Evolutionary conservation across 2,329 filamentous ascomycete genomes (phyloP), one percentile per base, ranked within the genome.

Genomic region (Hymenoscyphus repandus): DNA sequence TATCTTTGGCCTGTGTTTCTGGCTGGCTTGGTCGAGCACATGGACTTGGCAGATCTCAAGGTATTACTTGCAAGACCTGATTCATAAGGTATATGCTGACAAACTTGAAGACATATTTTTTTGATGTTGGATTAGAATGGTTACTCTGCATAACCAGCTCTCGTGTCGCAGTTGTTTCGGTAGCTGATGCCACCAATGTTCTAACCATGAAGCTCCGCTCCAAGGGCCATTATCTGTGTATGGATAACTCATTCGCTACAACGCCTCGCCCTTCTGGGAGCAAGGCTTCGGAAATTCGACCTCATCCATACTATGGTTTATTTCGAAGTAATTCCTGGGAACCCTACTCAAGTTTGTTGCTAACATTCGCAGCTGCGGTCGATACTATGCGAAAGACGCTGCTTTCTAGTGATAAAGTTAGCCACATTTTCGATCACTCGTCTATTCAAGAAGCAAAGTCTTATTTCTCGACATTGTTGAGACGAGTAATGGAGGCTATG

Each of bases 1-100:
- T 74, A 73, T 47, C 78, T 78, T 53, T 69, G 72, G 33, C 60
- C 74, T 1, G 68, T 83, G 6, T 83, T 83, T 57, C 62, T 82
- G 20, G 67, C 72, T 2, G 71, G 69, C 0, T 64, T 84, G 7
- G 63, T 81, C 17, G 72, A 74, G 49, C 66, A 72, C 43, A 60
- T 55, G 41, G 68, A 69, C 6, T 62, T 77, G 17, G 68, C 74
- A 33, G 72, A 77, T 46, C 75, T 60, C 18, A 42, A 58, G 43
- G 58, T 61, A 49, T 46, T 18, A 33, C 27, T 13, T 32, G 15
- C 34, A 32, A 17, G 20, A 10, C 13, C 32, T 22, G 9, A n/a
- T 38, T 40, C 15, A 44, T 9, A 20, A 22, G 6, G 45, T 43
- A 48, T 31, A 48, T 30, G 40, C 12, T 51, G 20, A 51, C 39